Base-by-base conservation (phyloP, 202 grass and related monocot species). In the Bolboschoenoplectus hybrid region DNA sequence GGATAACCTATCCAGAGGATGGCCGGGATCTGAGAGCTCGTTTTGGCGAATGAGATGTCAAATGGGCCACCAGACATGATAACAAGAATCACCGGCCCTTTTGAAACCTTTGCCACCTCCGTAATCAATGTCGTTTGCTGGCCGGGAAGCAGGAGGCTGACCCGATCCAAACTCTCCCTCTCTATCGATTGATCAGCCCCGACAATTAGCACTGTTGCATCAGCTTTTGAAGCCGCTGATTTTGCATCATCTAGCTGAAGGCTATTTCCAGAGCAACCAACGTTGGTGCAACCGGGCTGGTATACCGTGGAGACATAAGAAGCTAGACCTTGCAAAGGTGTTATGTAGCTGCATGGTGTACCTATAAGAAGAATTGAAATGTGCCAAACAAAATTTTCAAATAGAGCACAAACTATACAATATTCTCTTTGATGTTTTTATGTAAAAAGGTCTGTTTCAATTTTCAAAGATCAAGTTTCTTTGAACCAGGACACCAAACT, bases 1-100 rank as follows among this genome's bases (percentile, higher is more conserved):
- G 96, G 96, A 87, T 95, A 94, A 1, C 96, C 96, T 1, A 91
- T 91, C 96, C 96, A 98, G 9, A 98, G 86, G 76, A 98, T 98
- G 13, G 91, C 84, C 0, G 91, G 52, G 60, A 96, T 96, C 56
- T 91, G 85, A 66, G 85, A 76, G 39, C 86, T 94, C 20, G 68
- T 56, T 74, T 95, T 92, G 34, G 90, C 88, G 51, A 89, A 92
- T 0, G 90, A 91, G 46, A 98, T 91, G 75, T 98, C 91, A 52
- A 98, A 92, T 7, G 91, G 91, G 0, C 96, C 93, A 0, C 97
- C 97, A 1, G 97, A 98, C 97, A 98, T 98, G 86, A 98, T 52
- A 57, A 98, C 93, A 57, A 98, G 97, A 85, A 98, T 92, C 82
- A 95, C 92, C 0, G 90, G 91, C 0, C 97, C 97, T 0, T 51